A percentile compares a stretch with the other conserved stretches of the same genome.
Conservation (phyloP, 495 filamentous ascomycete species). For the Lasiosphaeris hirsuta region DNA sequence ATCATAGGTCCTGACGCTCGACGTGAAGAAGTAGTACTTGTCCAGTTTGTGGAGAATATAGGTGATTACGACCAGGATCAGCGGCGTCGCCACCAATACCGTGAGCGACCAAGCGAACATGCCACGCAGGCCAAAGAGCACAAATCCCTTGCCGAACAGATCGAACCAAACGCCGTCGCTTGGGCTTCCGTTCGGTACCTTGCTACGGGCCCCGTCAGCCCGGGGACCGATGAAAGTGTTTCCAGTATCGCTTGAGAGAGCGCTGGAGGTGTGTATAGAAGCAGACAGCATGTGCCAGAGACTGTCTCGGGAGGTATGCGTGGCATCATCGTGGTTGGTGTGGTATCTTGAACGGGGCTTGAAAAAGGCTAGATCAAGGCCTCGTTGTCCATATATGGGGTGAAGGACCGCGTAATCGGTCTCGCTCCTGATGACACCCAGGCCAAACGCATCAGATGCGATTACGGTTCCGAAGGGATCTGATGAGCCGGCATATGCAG, state of each 20-base stretch:
- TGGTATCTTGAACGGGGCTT: constrained; percentile 85
- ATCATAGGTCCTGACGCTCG: constrained; percentile 53
- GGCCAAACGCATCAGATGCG: constrained; percentile 76
- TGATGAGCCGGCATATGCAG: constrained; percentile 63
- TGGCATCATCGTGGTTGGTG: constrained; percentile 81
- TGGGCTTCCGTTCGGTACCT: constrained; percentile 64
- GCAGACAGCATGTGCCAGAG: constrained; percentile 94
- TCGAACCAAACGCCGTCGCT: constrained; percentile 89
- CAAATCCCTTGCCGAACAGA: constrained; percentile 77
- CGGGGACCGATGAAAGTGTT: constrained; percentile 60
- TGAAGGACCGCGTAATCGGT: constrained; percentile 90
- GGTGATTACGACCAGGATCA: constrained; percentile 66
- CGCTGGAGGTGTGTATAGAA: constrained; percentile 66
- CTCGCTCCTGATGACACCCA: constrained; percentile 71
- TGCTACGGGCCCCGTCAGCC: constrained; percentile 51
- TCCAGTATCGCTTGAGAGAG: constrained; percentile 66
- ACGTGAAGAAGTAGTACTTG: constrained; percentile 76
- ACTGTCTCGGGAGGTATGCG: constrained; percentile 69
- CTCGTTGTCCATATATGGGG: constrained; percentile 75
- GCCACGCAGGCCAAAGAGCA: constrained; percentile 72
- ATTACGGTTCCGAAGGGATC: constrained; percentile 83
- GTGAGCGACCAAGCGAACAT: constrained; percentile 86
- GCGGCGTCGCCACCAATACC: constrained; percentile 70
- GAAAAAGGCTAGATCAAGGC: constrained; percentile 87
- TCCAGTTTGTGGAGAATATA: constrained; percentile 65